Base-by-base conservation (phyloP, 208 protist species). In the Trypanosoma rangeli region DNA sequence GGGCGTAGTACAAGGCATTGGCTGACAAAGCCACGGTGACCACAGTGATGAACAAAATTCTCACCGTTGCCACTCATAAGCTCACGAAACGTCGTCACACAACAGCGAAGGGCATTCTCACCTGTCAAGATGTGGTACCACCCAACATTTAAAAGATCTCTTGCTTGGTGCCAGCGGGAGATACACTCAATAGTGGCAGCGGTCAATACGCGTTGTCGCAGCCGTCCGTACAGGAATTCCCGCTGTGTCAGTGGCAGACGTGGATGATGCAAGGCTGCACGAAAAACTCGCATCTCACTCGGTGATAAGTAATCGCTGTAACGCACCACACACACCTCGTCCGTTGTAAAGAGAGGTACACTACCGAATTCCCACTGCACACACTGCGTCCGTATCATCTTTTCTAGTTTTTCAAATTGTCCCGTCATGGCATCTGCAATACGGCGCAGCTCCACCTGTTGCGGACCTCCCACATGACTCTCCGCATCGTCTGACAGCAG, bases 221-320 rank as follows among this genome's bases (percentile, higher is more conserved):
- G 67, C 3, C 73, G 64, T 18, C 12, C 71, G 64, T 94, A 86
- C 18, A 90, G 57, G 3, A 80, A 69, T 57, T 92, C 86, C 3
- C 89, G 81, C 16, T 85, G 68, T n/a, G 78, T 78, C 9, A 92
- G 73, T 3, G 82, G 78, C 2, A 86, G 67, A 16, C 71, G 65
- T 9, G 73, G 67, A 57, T 78, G 73, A 56, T 94, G 89, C 35
- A 92, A 50, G 26, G 74, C 64, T 22, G 57, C 68, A 0, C 68
- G 84, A 42, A 90, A 24, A 18, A 69, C 53, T 3, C 29, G 22
- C 22, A 91, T 24, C 63, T 84, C 82, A 4, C 3, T 22, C 0
- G 37, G n/a, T 0, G 64, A 52, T 0, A 94, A 62, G 24, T 90
- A 77, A 60, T 94, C 85, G 52, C 72, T 73, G 77, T 90, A 94